A percentile compares a stretch with the other conserved stretches of the same genome.
phyloP scores from a whole-genome alignment of 2,329 filamentous ascomycete species.

The Mycosphaerelloides madeirae region DNA sequence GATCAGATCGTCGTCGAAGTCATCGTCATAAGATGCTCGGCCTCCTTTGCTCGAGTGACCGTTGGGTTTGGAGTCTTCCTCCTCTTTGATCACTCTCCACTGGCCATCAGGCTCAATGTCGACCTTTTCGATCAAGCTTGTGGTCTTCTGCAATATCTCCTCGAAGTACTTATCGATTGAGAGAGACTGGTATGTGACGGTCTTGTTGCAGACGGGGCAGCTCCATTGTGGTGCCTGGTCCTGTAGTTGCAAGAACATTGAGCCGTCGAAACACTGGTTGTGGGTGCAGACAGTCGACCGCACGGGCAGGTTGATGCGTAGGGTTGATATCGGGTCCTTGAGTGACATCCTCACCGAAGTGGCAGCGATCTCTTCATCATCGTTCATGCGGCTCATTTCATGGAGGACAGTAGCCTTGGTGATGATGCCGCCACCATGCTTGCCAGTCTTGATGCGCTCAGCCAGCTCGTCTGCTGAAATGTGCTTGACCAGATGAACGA shows the following conservation, averaged over 20 bases:
- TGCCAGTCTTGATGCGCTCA: conserved; percentile 58
- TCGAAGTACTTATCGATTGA: conserved; percentile 88
- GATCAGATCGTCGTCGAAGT: conserved; percentile 41
- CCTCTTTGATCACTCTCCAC: conserved; percentile 58
- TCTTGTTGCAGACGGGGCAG: conserved; percentile 90
- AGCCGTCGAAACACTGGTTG: conserved; percentile 91
- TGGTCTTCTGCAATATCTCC: conserved; percentile 74
- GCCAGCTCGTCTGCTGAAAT: conserved; percentile 69
- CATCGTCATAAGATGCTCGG: conserved; percentile 33
- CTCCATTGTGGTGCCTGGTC: conserved; percentile 95
- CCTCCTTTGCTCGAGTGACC: conserved; percentile 34
- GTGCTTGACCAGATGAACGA: conserved; percentile 70
- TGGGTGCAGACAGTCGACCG: conserved; percentile 77
- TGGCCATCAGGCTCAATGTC: conserved; percentile 81
- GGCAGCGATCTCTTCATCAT: conserved; percentile 79
- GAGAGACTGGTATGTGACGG: conserved; percentile 72
- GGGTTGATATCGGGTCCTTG: conserved; percentile 86
- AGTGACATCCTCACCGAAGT: conserved; percentile 85
- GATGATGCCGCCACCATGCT: conserved; percentile 53
- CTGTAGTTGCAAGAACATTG: conserved; percentile 86
- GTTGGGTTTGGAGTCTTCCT: conserved; percentile 35
- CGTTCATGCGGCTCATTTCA: conserved; percentile 70
- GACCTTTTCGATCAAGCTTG: conserved; percentile 71
- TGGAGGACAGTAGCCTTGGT: conserved; percentile 74
- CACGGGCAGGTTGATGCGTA: conserved; percentile 74